Percentiles rank a stretch among this genome's conserved stretches.
Evolutionary conservation across 2,329 filamentous ascomycete species (phyloP).

Genomic region (Fusarium chlamydosporum): DNA sequence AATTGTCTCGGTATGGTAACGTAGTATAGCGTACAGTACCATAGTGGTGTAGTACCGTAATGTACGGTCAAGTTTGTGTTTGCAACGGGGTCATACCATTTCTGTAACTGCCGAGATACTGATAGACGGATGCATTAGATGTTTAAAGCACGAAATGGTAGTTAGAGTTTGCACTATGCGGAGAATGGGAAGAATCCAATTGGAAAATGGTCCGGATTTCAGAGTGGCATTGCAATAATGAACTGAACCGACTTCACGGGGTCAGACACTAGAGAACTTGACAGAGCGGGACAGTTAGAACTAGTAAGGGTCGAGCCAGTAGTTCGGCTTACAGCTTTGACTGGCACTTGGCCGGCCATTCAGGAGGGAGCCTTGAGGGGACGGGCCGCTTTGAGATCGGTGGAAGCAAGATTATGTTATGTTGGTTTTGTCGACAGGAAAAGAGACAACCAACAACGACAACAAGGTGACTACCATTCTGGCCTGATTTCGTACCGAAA

Average conservation of each 20-base stretch:
- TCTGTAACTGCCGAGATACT: constrained; percentile 34
- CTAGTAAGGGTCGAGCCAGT: not conserved
- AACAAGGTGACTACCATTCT: not conserved
- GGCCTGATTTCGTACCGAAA: not conserved
- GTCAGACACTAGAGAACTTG: constrained; percentile 6
- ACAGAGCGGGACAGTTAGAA: constrained; percentile 10
- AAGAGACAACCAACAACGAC: not conserved
- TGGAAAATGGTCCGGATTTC: not conserved
- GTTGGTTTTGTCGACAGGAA: not conserved
- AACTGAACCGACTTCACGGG: not conserved
- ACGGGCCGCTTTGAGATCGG: constrained; percentile 31
- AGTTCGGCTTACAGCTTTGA: constrained; percentile 1
- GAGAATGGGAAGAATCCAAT: constrained; percentile 8
- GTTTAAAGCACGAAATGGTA: not conserved
- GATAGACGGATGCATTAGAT: constrained; percentile 16
- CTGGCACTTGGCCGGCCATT: constrained; percentile 9
- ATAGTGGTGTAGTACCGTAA: not conserved
- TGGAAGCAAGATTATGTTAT: constrained; percentile 4
- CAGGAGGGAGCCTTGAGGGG: constrained; percentile 20
- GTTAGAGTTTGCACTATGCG: constrained; percentile 22
- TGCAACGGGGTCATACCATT: constrained; percentile 2
- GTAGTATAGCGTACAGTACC: not conserved
- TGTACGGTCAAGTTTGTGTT: constrained; percentile 8
- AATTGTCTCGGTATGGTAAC: not conserved
- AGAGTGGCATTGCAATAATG: not conserved